These are phyloP conservation scores for Phytophthora tentaculata DNA, from an alignment of 352 stramenopile species.

Conservation along the genomic window DNA sequence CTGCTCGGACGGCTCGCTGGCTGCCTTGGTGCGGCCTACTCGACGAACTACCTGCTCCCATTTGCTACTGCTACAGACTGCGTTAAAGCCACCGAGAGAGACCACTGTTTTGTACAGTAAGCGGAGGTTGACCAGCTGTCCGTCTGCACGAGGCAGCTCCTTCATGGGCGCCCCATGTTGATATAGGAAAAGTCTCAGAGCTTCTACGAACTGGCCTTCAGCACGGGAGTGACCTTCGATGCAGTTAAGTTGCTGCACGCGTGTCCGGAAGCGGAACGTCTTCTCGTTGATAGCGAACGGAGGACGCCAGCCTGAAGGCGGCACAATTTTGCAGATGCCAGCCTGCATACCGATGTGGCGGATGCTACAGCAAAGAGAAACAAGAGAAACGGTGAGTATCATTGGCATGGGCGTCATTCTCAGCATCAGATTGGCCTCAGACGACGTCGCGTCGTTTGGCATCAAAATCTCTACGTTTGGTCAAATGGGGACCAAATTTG, in stretches of 20 bases:
- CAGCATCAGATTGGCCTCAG: background rate
- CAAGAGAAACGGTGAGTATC: background rate
- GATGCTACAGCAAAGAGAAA: conserved; percentile 53
- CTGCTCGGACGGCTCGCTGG: conserved; percentile 47
- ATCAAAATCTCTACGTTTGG: conserved; percentile 16
- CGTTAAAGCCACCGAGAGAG: conserved; percentile 57
- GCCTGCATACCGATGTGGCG: conserved; percentile 92
- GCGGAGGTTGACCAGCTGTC: conserved; percentile 75
- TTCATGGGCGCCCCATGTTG: conserved; percentile 80
- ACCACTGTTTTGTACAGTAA: conserved; percentile 72
- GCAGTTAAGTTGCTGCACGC: conserved; percentile 96
- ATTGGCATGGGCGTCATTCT: too few relatives aligned
- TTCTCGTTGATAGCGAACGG: conserved; percentile 89
- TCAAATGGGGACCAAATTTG: background rate
- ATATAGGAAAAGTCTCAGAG: conserved; percentile 84
- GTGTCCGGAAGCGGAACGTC: conserved; percentile 93
- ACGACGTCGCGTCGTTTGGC: conserved; percentile 20
- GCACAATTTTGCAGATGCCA: conserved; percentile 99
- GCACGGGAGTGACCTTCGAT: conserved; percentile 83
- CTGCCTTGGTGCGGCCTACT: conserved; percentile 61
- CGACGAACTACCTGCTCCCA: conserved; percentile 72
- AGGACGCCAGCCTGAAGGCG: conserved; percentile 94
- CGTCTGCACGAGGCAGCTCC: conserved; percentile 71
- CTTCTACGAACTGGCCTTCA: conserved; percentile 84
- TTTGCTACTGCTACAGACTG: conserved; percentile 39